Percentiles rank a stretch among this genome's conserved stretches.
These are phyloP conservation scores for Penicillium simplicissimum DNA, from an alignment of 495 filamentous ascomycete genomes.

Conservation along the genomic window DNA sequence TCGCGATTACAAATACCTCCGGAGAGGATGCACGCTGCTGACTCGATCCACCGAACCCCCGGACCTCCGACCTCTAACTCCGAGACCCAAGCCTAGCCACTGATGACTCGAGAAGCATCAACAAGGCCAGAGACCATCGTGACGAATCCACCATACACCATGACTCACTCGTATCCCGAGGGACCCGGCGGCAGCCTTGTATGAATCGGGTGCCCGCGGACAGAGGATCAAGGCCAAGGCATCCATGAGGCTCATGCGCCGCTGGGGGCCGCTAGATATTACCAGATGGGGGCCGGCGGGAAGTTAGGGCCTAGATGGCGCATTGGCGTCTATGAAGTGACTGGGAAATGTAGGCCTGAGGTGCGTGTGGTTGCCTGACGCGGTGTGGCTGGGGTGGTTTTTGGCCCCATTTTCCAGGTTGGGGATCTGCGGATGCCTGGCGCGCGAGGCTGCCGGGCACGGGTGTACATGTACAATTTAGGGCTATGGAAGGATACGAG, in stretches of 20 bases:
- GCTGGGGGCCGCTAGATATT: not conserved
- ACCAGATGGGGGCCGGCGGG: slow-evolving; percentile 1
- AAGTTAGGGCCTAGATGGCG: not conserved
- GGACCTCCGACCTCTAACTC: slow-evolving; percentile 3
- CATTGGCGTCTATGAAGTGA: not conserved
- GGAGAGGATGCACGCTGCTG: not conserved
- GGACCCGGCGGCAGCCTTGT: slow-evolving; percentile 2
- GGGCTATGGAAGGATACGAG: not conserved
- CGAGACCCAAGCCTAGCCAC: not conserved
- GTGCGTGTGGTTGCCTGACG: slow-evolving; percentile 9
- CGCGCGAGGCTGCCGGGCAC: not conserved
- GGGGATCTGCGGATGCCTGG: slow-evolving; percentile 1
- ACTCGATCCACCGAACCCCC: not conserved
- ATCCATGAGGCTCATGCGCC: slow-evolving; percentile 2
- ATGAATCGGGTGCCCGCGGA: slow-evolving; percentile 6
- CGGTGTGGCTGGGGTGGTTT: not conserved
- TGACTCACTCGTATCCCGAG: slow-evolving; percentile 17
- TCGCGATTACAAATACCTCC: slow-evolving; percentile 1
- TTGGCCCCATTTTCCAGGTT: not conserved
- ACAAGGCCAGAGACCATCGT: not conserved
- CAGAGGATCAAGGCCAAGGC: not conserved
- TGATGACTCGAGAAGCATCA: not conserved
- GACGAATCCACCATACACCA: not conserved
- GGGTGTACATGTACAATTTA: not conserved
- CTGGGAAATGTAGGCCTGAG: slow-evolving; percentile 2